phyloP scores from a whole-genome alignment of 176 grass and related monocot species.

The Aechmea fasciata region DNA sequence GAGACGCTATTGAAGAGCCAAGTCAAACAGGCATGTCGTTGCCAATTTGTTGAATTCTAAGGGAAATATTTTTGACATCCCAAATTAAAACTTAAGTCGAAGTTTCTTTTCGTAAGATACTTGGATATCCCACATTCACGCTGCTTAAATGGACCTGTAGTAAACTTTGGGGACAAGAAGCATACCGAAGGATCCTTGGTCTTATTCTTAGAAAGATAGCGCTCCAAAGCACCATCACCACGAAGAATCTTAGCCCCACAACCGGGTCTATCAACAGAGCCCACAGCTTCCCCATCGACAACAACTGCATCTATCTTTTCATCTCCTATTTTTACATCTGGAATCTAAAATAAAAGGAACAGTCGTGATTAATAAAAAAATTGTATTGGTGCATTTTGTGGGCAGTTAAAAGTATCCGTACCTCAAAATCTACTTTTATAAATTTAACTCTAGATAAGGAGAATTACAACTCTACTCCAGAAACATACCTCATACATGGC shows the following conservation, averaged over 20 bases:
- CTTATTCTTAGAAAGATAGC: slow-evolving; percentile 48
- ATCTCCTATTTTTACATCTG: slow-evolving; percentile 71
- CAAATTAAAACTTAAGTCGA: too few relatives aligned
- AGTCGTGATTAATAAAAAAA: background rate
- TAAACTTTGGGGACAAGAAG: background rate
- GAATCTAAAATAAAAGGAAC: slow-evolving; percentile 48
- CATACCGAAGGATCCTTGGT: slow-evolving; percentile 19
- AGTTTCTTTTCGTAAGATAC: too few relatives aligned
- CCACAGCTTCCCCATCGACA: slow-evolving; percentile 85
- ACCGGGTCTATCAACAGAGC: slow-evolving; percentile 57
- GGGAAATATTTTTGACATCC: too few relatives aligned
- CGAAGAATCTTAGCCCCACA: slow-evolving; percentile 81
- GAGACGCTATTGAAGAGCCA: too few relatives aligned
- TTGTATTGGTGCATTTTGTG: too few relatives aligned
- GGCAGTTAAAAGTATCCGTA: too few relatives aligned
- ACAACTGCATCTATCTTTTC: slow-evolving; percentile 81
- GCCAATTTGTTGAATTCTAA: too few relatives aligned
- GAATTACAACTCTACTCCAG: background rate
- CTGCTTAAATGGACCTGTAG: background rate
- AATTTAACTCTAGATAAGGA: slow-evolving; percentile 5
- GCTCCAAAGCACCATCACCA: slow-evolving; percentile 66
- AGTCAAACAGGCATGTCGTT: too few relatives aligned
- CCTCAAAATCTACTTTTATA: background rate
- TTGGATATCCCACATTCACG: too few relatives aligned
- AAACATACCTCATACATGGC: slow-evolving; percentile 92